Evolutionary conservation across 2,329 filamentous ascomycete genomes (phyloP).

Genomic region (Botrytis medusae): DNA sequence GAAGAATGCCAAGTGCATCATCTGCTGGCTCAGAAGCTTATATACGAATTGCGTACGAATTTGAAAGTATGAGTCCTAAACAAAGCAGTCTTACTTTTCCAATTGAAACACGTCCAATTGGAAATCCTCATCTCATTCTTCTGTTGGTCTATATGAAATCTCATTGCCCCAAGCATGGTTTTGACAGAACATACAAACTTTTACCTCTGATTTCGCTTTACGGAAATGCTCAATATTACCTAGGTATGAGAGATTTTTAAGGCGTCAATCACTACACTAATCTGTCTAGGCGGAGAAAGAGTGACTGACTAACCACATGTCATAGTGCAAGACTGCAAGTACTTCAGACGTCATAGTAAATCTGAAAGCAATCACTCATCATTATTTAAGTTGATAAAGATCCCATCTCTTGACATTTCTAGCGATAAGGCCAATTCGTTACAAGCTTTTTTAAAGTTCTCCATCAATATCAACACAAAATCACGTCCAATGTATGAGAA

Average conservation of each 20-base stretch:
- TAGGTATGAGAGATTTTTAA: not conserved
- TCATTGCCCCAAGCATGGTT: not conserved
- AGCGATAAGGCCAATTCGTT: not conserved
- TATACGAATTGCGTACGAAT: not conserved
- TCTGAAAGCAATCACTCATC: not conserved
- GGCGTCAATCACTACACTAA: not conserved
- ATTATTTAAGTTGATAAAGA: not conserved
- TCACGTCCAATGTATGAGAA: not conserved
- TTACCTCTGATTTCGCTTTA: not conserved
- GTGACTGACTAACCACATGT: not conserved
- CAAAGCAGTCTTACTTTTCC: not conserved
- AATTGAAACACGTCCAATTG: not conserved
- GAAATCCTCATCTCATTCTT: not conserved
- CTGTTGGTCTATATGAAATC: not conserved
- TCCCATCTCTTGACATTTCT: not conserved
- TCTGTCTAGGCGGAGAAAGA: not conserved
- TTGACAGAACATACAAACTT: not conserved
- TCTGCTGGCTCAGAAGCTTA: not conserved
- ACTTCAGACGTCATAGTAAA: not conserved
- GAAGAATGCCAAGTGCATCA: not conserved
- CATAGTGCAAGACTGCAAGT: not conserved
- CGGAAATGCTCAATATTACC: not conserved
- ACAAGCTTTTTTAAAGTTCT: not conserved
- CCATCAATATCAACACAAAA: not conserved
- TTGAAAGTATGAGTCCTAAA: not conserved